Evolutionary conservation across 805 yeast species (phyloP).

Genomic region (Candida sithepensis): DNA sequence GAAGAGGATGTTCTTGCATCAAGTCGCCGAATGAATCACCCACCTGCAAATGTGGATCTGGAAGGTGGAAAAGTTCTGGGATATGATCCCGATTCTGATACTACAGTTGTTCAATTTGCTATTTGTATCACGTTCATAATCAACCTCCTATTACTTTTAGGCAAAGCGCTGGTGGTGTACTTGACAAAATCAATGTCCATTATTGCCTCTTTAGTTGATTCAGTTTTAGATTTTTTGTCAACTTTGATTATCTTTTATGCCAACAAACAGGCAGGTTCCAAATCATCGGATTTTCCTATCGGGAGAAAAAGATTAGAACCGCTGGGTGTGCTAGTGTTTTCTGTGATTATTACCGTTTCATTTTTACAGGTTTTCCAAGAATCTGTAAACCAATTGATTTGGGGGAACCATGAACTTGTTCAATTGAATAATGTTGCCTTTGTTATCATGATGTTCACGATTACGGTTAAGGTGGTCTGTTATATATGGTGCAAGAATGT

Average conservation of each 20-base stretch:
- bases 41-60: conserved; percentile 58
- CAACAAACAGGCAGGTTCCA: conserved; percentile 44
- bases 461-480: conserved; percentile 55
- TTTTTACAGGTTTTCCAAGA: conserved; percentile 71
- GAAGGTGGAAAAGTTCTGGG: conserved; percentile 58
- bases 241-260: conserved; percentile 68
- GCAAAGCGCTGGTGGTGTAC: conserved; percentile 57
- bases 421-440: conserved; percentile 48
- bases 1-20: conserved; percentile 4
- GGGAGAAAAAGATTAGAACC: conserved; percentile 76
- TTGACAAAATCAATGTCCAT: conserved; percentile 70
- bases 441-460: conserved; percentile 60
- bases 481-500: conserved; percentile 61
- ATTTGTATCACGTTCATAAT: conserved; percentile 60
- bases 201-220: conserved; percentile 75
- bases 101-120: conserved; percentile 48
- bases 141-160: conserved; percentile 55
- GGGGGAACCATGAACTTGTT: conserved; percentile 37
- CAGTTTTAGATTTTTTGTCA: conserved; percentile 68
- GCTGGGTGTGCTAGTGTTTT: conserved; percentile 70
- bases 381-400: conserved; percentile 46
- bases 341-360: conserved; percentile 66
- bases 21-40: conserved; percentile 24
- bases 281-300: conserved; percentile 49
- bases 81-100: conserved; percentile 39